phyloP scores from a whole-genome alignment of 2,329 filamentous ascomycete species.

The Capronia coronata region DNA sequence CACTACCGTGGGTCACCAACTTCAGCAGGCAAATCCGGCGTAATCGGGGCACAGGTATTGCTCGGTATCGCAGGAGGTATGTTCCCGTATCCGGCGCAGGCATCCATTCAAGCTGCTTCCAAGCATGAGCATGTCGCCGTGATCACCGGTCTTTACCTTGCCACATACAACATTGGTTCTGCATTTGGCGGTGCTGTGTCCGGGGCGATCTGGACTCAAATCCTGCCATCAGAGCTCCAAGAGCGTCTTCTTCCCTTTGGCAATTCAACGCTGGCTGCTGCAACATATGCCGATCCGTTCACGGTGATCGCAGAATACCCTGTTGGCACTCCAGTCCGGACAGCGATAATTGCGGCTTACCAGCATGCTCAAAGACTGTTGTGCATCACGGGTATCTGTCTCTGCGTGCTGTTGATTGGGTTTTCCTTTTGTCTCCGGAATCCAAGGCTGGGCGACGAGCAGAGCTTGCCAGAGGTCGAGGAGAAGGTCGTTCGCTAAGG shows the following conservation, averaged over 20 bases:
- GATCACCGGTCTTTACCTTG: constrained; percentile 57
- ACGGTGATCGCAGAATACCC: constrained; percentile 35
- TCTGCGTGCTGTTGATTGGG: constrained; percentile 42
- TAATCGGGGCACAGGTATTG: constrained; percentile 57
- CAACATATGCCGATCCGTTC: constrained; percentile 42
- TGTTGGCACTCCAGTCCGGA: constrained; percentile 41
- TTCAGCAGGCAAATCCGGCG: constrained; percentile 44
- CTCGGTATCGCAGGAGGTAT: constrained; percentile 59
- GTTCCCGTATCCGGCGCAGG: constrained; percentile 51
- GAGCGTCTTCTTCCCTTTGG: constrained; percentile 32
- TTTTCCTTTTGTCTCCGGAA: constrained; percentile 45
- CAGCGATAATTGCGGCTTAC: constrained; percentile 42
- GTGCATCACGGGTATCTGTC: constrained; percentile 47
- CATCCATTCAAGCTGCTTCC: constrained; percentile 45
- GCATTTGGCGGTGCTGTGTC: constrained; percentile 56
- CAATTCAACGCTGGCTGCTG: constrained; percentile 37
- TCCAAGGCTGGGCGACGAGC: constrained; percentile 41
- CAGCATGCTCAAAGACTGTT: constrained; percentile 43
- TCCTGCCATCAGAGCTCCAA: constrained; percentile 45
- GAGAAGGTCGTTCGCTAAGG: constrained; percentile 18
- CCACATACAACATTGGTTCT: constrained; percentile 57
- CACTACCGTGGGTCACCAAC: constrained; percentile 52
- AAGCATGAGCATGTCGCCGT: constrained; percentile 55
- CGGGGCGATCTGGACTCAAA: constrained; percentile 57
- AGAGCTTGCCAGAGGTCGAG: constrained; percentile 42